Evolutionary conservation across 164 flowering plant species (phyloP), one percentile per base, ranked within the genome.

Genomic region (Macadamia integrifolia): DNA sequence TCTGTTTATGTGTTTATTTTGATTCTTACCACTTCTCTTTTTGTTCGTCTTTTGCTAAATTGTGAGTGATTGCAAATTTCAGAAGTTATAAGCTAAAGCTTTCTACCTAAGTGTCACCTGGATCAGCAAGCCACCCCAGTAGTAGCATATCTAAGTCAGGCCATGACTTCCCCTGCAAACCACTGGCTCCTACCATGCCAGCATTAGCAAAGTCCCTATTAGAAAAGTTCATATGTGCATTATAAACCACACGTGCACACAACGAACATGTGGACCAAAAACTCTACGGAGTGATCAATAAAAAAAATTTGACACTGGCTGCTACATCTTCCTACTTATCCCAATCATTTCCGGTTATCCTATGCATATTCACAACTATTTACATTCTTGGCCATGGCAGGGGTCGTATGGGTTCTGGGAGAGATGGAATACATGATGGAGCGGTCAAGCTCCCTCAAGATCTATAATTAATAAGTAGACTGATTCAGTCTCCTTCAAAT

Each of bases 81-180:
- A n/a, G n/a, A n/a, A n/a, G n/a, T n/a, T n/a, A n/a, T n/a, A n/a
- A n/a, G n/a, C n/a, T n/a, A n/a, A n/a, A n/a, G n/a, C n/a, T n/a
- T n/a, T n/a, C n/a, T n/a, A n/a, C n/a, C n/a, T n/a, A n/a, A n/a
- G n/a, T n/a, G n/a, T n/a, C n/a, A n/a, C n/a, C n/a, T n/a, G 81
- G 83, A 79, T 87, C 89, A 28, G 92, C 88, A 18, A 94, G 92
- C 91, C 87, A 82, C 59, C 97, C 98, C 57, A 94, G 72, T 44
- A 96, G 98, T 13, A 94, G 85, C 98, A 93, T 94, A 75, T 92
- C 97, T 40, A 88, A 75, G 77, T 94, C 95, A 35, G 96, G 96
- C 96, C 96, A 93, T 64, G 98, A 93, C 69, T 80, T 88, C 53
- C 98, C 98, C 23, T 18, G 18, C 78, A 88, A 77, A 42, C 95